Evolutionary conservation across 2,329 filamentous ascomycete species (phyloP).

Genomic region (Fusarium torulosum): DNA sequence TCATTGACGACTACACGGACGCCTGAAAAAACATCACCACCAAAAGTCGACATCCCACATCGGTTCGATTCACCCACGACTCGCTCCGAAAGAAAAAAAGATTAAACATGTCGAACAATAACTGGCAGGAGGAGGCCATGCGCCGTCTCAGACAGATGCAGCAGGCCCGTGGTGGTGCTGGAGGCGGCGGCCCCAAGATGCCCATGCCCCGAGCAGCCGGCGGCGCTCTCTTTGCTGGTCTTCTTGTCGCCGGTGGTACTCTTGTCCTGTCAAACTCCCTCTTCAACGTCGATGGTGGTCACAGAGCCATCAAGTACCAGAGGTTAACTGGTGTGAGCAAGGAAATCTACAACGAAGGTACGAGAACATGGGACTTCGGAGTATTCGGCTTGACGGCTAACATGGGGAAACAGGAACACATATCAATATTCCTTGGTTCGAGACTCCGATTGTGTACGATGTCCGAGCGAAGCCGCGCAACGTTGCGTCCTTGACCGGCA

Average conservation of each 20-base stretch:
- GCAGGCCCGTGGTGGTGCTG: slow-evolving; percentile 58
- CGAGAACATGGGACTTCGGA: slow-evolving; percentile 36
- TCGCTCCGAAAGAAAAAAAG: slow-evolving; percentile 17
- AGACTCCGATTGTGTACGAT: slow-evolving; percentile 96
- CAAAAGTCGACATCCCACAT: slow-evolving; percentile 27
- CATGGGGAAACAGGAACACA: slow-evolving; percentile 78
- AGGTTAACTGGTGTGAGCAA: slow-evolving; percentile 92
- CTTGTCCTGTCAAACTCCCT: slow-evolving; percentile 70
- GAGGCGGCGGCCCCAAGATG: slow-evolving; percentile 58
- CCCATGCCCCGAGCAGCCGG: slow-evolving; percentile 57
- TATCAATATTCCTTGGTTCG: slow-evolving; percentile 94
- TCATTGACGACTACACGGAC: slow-evolving; percentile 40
- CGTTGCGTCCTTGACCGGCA: slow-evolving; percentile 95
- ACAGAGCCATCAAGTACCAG: slow-evolving; percentile 98
- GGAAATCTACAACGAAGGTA: slow-evolving; percentile 96
- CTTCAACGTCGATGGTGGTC: slow-evolving; percentile 95
- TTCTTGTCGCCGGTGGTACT: slow-evolving; percentile 62
- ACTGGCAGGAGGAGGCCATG: slow-evolving; percentile 65
- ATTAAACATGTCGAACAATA: slow-evolving; percentile 53
- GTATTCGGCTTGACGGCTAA: slow-evolving; percentile 35
- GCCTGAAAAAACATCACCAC: slow-evolving; percentile 32
- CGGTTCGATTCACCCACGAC: slow-evolving; percentile 24
- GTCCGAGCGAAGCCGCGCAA: slow-evolving; percentile 98
- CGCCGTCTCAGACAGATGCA: slow-evolving; percentile 64
- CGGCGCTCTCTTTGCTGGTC: slow-evolving; percentile 57